Evolutionary conservation across 2,329 filamentous ascomycete species (phyloP), one percentile per base, ranked within the genome.

Genomic region (Colletotrichum tanaceti): DNA sequence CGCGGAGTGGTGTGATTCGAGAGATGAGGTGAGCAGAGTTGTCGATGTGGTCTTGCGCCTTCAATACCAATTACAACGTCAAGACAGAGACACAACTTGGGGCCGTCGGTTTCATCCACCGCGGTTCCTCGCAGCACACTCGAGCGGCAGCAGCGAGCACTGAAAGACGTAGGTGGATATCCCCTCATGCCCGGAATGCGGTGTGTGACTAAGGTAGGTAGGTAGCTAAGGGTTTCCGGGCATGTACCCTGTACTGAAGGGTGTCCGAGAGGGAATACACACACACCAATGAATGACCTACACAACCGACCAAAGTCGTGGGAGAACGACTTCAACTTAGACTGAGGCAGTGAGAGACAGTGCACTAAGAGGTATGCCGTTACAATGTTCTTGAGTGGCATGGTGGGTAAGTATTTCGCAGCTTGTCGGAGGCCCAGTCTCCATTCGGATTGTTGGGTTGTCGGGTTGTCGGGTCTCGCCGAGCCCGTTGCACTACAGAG

Each of bases 1-100:
- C 35, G 50, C 35, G 50, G 59, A 14, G 24, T 63, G 24, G 11
- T 38, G 9, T 38, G 28, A 52, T 52, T 43, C 44, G 46, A 58
- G 53, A 22, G 18, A 9, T 32, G 49, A 54, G 28, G 61, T 18
- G 44, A 58, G 44, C 10, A 50, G 16, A 28, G 35, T n/a, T 41
- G 24, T 44, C 20, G 18, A 24, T 16, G n/a, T 64, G 3, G 35
- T 43, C 3, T 52, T 32, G 16, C 24, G 43, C 43, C 28, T 46
- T 39, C 39, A 28, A 38, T 32, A 63, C 41, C 41, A 35, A 22
- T 13, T 58, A 22, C 14, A 20, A 14, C n/a, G 32, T 18, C 18
- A 22, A 20, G 54, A 24, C 3, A 6, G 13, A 22, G 16, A 44
- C 28, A 43, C 28, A 6, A 16, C 47, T 22, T 41, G 24, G 10